Conservation (phyloP, 2,329 filamentous ascomycete genomes). For the Calonectria hawksworthii region DNA sequence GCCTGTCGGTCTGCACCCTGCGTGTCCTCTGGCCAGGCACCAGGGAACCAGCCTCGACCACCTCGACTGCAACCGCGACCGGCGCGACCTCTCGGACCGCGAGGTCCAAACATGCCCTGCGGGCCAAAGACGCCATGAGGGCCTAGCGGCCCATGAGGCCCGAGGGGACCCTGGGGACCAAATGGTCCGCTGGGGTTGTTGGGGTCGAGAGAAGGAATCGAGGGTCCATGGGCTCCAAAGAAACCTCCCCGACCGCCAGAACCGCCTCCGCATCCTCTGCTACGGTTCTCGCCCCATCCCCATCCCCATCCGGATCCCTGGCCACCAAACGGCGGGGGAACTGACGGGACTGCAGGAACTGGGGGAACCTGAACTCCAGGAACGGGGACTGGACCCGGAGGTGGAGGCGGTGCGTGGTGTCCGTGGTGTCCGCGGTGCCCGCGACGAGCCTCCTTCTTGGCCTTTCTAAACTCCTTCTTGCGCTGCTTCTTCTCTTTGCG, state of each 20-base stretch:
- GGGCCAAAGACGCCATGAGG: conserved; percentile 25
- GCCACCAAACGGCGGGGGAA: conserved; percentile 12
- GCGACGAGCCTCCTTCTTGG: conserved; percentile 48
- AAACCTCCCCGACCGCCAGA: conserved; percentile 27
- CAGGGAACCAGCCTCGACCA: conserved; percentile 39
- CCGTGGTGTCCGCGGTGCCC: conserved; percentile 35
- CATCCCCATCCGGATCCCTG: conserved; percentile 13
- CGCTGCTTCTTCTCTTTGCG: conserved; percentile 50
- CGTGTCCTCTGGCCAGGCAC: conserved; percentile 53
- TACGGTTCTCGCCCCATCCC: conserved; percentile 28
- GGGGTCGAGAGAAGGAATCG: conserved; percentile 7
- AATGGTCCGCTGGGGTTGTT: conserved; percentile 19
- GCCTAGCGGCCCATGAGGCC: conserved; percentile 29
- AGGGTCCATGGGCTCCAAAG: conserved; percentile 30
- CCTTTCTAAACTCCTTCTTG: conserved; percentile 47
- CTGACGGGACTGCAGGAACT: conserved; percentile 15
- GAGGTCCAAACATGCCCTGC: conserved; percentile 19
- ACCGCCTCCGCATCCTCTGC: conserved; percentile 24
- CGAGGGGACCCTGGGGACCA: conserved; percentile 22
- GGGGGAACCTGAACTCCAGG: conserved; percentile 20
- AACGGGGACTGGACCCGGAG: conserved; percentile 13
- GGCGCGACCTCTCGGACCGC: conserved; percentile 18
- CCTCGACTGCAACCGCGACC: conserved; percentile 10
- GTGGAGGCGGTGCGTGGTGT: conserved; percentile 2
- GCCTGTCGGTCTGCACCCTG: conserved; percentile 27